Evolutionary conservation across 495 filamentous ascomycete genomes (phyloP).

Genomic region (Oidiodendron maius): DNA sequence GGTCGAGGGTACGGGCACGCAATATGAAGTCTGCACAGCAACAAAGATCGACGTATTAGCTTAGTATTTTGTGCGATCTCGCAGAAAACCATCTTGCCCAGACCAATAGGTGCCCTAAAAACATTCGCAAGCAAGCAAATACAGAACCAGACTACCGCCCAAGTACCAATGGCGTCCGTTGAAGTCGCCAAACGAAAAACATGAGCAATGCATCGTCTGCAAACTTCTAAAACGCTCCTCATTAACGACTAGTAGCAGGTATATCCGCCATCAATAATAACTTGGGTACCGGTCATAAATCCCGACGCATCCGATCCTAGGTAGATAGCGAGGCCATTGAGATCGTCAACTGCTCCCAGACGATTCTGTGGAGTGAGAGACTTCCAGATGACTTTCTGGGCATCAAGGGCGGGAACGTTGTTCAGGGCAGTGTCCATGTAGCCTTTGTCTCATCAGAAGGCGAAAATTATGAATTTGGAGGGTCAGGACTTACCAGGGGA

Average conservation of each 20-base stretch:
- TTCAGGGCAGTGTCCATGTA: slow-evolving; percentile 79
- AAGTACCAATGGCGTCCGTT: too few relatives aligned
- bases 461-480: neutral
- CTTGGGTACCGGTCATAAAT: slow-evolving; percentile 77
- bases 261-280: slow-evolving; percentile 65
- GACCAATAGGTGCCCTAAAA: too few relatives aligned
- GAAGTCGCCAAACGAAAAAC: too few relatives aligned
- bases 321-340: slow-evolving; percentile 75
- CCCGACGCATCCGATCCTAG: slow-evolving; percentile 65
- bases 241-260: slow-evolving; percentile 28
- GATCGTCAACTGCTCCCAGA: slow-evolving; percentile 63
- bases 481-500: slow-evolving; percentile 42
- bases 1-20: too few relatives aligned
- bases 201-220: too few relatives aligned
- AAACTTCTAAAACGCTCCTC: too few relatives aligned
- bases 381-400: slow-evolving; percentile 76
- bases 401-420: slow-evolving; percentile 65
- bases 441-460: slow-evolving; percentile 21
- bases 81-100: too few relatives aligned
- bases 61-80: too few relatives aligned
- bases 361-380: slow-evolving; percentile 65
- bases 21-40: too few relatives aligned
- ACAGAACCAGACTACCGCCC: too few relatives aligned
- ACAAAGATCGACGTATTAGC: too few relatives aligned
- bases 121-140: too few relatives aligned